Conservation (phyloP, 495 filamentous ascomycete genomes). For the Penicillium cataractarum region DNA sequence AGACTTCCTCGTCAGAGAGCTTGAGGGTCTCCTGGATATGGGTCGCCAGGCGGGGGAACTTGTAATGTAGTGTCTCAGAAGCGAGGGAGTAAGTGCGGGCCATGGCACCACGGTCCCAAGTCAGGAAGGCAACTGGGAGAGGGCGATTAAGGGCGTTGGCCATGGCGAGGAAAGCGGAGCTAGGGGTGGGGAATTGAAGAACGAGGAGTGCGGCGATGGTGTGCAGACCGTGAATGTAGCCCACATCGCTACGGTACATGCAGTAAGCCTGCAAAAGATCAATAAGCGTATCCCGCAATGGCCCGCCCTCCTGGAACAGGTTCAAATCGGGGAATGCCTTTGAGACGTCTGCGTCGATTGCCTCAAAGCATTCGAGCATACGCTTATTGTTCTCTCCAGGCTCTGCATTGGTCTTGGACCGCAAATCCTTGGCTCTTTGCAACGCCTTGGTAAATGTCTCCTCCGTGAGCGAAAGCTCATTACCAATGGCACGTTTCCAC, state of each 20-base stretch:
- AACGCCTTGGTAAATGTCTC: conserved; percentile 80
- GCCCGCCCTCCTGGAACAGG: conserved; percentile 78
- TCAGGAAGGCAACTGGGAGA: conserved; percentile 84
- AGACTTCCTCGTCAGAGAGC: conserved; percentile 51
- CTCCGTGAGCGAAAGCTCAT: conserved; percentile 78
- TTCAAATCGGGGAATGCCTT: conserved; percentile 78
- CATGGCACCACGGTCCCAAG: conserved; percentile 72
- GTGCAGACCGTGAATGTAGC: conserved; percentile 85
- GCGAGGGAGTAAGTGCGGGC: conserved; percentile 71
- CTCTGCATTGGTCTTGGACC: conserved; percentile 50
- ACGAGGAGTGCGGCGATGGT: conserved; percentile 86
- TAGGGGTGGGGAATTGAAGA: conserved; percentile 73
- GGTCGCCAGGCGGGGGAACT: conserved; percentile 67
- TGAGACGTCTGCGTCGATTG: conserved; percentile 70
- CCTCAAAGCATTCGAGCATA: conserved; percentile 64
- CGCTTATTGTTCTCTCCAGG: conserved; percentile 51
- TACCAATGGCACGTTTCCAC: conserved; percentile 88
- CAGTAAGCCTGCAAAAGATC: conserved; percentile 87
- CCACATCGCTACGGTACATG: conserved; percentile 93
- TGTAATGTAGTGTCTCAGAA: conserved; percentile 69
- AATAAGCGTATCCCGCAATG: conserved; percentile 72
- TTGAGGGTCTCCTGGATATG: conserved; percentile 62
- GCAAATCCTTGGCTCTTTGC: conserved; percentile 69
- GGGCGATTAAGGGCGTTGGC: conserved; percentile 90
- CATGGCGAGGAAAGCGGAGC: conserved; percentile 78